Base-by-base conservation (phyloP, 495 filamentous ascomycete species). In the Xylaria flabelliformis region DNA sequence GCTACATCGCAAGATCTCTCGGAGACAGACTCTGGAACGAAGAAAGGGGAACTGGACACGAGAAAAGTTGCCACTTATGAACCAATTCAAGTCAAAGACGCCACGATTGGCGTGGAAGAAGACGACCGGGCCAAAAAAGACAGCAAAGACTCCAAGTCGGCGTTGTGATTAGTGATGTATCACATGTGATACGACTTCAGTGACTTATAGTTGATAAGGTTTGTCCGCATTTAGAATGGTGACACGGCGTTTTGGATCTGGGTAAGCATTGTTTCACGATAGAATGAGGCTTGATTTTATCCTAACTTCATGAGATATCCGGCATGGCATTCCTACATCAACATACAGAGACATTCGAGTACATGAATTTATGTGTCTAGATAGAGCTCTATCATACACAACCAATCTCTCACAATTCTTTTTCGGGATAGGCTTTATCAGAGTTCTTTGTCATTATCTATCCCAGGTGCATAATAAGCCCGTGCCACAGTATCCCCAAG, bases 71-170 rank as follows among this genome's bases (percentile, higher is more conserved):
- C 70, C 26, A 42, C 48, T 13, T 48, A 58, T 44, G 39, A n/a
- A 6, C 63, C 63, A 26, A 36, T 61, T 32, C 51, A 67, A 50
- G 41, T 13, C 36, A 24, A 56, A 21, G 41, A 24, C 51, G 41
- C 64, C 29, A 62, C 69, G 8, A 13, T 51, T 5, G 55, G 56
- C 17, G 58, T 24, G 6, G 64, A 74, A 39, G 29, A 53, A 24
- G 68, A 41, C 32, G 36, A 10, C 19, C 50, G 51, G 64, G 5
- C 50, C 26, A 51, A 72, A 19, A 67, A 46, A 42, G 51, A 73
- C 26, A 68, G 63, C 34, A 34, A 64, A 41, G 42, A 55, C 24
- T 41, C 36, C 42, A 63, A 55, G 26, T 34, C 67, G 42, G 63
- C 42, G 9, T 61, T 50, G 41, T 70, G 36, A 71, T 70, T 64